phyloP scores from a whole-genome alignment of 1,284 basidiomycete species.

The Stygiomarasmius scandens region DNA sequence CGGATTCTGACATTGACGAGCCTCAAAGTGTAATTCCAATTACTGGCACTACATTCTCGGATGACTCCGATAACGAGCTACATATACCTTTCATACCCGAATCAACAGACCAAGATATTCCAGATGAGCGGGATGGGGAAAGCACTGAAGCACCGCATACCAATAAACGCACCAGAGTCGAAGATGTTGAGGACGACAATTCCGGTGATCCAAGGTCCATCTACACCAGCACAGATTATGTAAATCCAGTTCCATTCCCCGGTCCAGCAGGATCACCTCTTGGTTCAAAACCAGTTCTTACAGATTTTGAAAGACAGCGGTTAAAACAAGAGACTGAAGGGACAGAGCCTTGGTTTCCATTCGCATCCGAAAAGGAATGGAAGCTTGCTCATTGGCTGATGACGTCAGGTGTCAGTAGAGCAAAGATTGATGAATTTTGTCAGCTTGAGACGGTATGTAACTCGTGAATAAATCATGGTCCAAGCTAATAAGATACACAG shows the following conservation, averaged over 20 bases:
- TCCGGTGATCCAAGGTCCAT: not conserved
- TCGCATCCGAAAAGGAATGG: constrained; percentile 10
- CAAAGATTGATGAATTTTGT: constrained; percentile 15
- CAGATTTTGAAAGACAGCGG: constrained; percentile 17
- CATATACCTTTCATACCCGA: no score
- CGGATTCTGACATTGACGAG: not conserved
- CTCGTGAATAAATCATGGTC: not conserved
- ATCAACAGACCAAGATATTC: no score
- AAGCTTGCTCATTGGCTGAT: constrained; percentile 19
- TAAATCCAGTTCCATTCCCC: not conserved
- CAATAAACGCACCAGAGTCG: not conserved
- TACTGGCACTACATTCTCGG: not conserved
- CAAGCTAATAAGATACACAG: constrained; percentile 5
- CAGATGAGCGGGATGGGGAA: no score
- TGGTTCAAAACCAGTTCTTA: not conserved
- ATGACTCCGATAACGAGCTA: no score
- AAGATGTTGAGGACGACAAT: not conserved
- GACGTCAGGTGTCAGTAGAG: constrained; percentile 13
- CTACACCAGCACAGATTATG: not conserved
- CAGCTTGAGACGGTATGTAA: constrained; percentile 12
- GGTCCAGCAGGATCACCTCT: not conserved
- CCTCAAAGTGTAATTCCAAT: not conserved
- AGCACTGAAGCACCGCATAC: no score
- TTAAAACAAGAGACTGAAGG: constrained; percentile 6
- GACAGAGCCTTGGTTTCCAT: constrained; percentile 9